Evolutionary conservation across 805 yeast genomes (phyloP), one percentile per base, ranked within the genome.

Genomic region (Sungouiella thailandica): DNA sequence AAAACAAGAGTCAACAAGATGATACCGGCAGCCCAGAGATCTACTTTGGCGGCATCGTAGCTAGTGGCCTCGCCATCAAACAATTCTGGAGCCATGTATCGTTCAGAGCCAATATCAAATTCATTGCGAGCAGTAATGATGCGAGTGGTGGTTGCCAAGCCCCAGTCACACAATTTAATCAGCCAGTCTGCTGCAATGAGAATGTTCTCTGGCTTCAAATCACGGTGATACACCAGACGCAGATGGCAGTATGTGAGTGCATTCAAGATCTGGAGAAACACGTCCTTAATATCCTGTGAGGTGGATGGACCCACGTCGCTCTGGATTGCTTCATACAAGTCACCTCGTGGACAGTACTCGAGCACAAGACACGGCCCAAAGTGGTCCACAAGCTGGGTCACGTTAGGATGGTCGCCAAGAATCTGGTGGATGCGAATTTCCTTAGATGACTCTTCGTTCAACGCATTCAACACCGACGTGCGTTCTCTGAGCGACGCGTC

Each of bases 41-140:
- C 96, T 32, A 83, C 81, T 57, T 83, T 81, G 14, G 80, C 77
- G 7, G 95, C 86, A 47, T 82, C 83, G 55, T 88, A 89, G 27
- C 70, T 64, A 23, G 74, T 75, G 31, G 76, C 60, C 25, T 62
- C 61, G 10, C 57, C 46, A 35, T 87, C 95, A 52, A 87, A 80
- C 37, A 87, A 61, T 53, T 88, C 97, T 1, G 97, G 97, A 0
- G 96, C 94, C 97, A 88, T 88, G 58, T 88, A 88, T 41, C 95
- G 70, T 59, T 86, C 95, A 35, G 86, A 77, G 16, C 96, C 96
- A 38, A 86, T 83, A 41, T 85, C 95, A 55, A 87, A 83, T 39
- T 65, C 72, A 30, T 43, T 49, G 16, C 45, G 54, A 50, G 86
- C 88, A 23, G 74, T 60, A 47, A 85, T 79, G 29, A 62, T 58